These are phyloP conservation scores for Rhynchosporium secalis DNA, from an alignment of 2,329 filamentous ascomycete genomes.

Conservation along the genomic window DNA sequence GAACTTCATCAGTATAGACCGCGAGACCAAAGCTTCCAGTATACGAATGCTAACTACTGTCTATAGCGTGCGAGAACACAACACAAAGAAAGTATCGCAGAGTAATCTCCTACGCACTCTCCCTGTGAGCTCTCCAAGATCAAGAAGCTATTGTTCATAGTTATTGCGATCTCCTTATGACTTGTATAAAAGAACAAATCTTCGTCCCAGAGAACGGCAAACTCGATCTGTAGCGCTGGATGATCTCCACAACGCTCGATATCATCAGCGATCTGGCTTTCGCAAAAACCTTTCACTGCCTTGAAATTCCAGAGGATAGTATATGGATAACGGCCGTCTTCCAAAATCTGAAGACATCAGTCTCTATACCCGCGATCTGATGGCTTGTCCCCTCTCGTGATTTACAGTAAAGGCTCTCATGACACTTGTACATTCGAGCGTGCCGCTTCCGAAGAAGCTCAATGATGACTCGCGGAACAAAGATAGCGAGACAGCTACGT, in stretches of 20 bases:
- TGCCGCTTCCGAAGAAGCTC: not conserved
- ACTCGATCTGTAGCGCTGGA: slow-evolving; percentile 39
- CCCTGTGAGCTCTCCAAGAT: slow-evolving; percentile 36
- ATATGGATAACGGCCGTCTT: slow-evolving; percentile 29
- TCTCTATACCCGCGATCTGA: not conserved
- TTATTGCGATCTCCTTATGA: slow-evolving; percentile 18
- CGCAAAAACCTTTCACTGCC: slow-evolving; percentile 42
- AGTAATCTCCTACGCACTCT: slow-evolving; percentile 38
- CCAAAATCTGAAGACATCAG: slow-evolving; percentile 25
- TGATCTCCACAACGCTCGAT: slow-evolving; percentile 42
- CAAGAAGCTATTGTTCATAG: slow-evolving; percentile 33
- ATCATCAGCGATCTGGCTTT: slow-evolving; percentile 47
- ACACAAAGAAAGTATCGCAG: slow-evolving; percentile 31
- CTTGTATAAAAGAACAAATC: slow-evolving; percentile 16
- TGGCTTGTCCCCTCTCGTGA: not conserved
- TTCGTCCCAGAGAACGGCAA: slow-evolving; percentile 7
- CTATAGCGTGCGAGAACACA: slow-evolving; percentile 9
- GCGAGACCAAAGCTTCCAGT: not conserved
- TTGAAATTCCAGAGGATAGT: slow-evolving; percentile 6
- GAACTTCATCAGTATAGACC: not conserved
- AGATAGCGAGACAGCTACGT: not conserved
- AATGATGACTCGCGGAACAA: slow-evolving; percentile 7
- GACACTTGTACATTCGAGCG: not conserved
- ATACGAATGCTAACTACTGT: not conserved
- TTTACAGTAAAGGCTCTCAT: not conserved